These are phyloP conservation scores for Coemansia sp. DNA, from an alignment of 192 early-diverging fungal species.

Conservation along the genomic window DNA sequence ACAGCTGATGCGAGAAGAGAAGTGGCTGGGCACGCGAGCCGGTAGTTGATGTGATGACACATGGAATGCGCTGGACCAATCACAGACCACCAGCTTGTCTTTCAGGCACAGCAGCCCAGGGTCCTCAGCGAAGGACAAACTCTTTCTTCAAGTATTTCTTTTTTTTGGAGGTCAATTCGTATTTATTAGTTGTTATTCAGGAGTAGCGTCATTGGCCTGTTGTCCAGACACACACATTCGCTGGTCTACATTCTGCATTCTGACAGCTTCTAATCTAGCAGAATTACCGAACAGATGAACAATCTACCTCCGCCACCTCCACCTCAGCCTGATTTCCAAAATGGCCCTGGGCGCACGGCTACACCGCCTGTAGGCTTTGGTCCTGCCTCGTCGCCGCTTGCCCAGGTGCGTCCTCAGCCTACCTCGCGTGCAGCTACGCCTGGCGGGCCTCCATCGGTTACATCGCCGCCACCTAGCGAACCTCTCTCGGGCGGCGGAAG, in stretches of 20 bases:
- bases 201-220: neutral
- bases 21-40: neutral
- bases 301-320: conserved; percentile 35
- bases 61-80: conserved; percentile 34
- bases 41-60: neutral
- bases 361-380: conserved; percentile 55
- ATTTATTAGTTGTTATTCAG: neutral
- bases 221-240: neutral
- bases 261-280: conserved; percentile 1
- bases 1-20: neutral
- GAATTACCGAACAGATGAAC: conserved; percentile 18
- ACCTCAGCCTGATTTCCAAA: conserved; percentile 19
- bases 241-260: neutral
- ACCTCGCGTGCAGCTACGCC: conserved; percentile 47
- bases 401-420: conserved; percentile 49
- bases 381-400: conserved; percentile 48
- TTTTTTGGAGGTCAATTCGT: neutral
- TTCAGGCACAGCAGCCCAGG: neutral
- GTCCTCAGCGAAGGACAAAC: neutral
- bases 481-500: neutral
- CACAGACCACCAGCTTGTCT: conserved; percentile 13
- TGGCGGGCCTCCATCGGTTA: conserved; percentile 10
- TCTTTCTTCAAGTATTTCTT: neutral
- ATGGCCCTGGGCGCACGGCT: conserved; percentile 18
- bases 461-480: conserved; percentile 20